Conservation (phyloP, 306 rosid genomes). For the Prunus persica region Prunus_persica_NCBIv2 NC_034010.1:1662001-1662500, state of each 20-base stretch:
- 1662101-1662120: constrained; percentile 84
- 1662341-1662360: constrained; percentile 79
- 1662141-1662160: constrained; percentile 92
- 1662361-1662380: constrained; percentile 88
- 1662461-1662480: constrained; percentile 96
- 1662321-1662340: constrained; percentile 52
- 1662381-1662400: constrained; percentile 74
- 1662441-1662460: constrained; percentile 88
- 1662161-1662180: constrained; percentile 58
- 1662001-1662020: constrained; percentile 28
- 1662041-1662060: constrained; percentile 3
- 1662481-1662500: constrained; percentile 66
- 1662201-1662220: constrained; percentile 67
- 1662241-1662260: constrained; percentile 69
- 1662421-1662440: constrained; percentile 66
- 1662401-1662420: constrained; percentile 66
- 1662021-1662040: not conserved
- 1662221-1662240: constrained; percentile 76
- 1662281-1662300: constrained; percentile 85
- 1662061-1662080: constrained; percentile 44
- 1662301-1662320: constrained; percentile 72
- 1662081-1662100: constrained; percentile 88
- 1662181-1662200: constrained; percentile 59
- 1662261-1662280: constrained; percentile 96
- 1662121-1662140: constrained; percentile 72